A percentile compares a stretch with the other conserved stretches of the same genome.
These are phyloP conservation scores for Trapa incisa DNA, from an alignment of 345 rosid genomes.

Conservation along the genomic window DNA sequence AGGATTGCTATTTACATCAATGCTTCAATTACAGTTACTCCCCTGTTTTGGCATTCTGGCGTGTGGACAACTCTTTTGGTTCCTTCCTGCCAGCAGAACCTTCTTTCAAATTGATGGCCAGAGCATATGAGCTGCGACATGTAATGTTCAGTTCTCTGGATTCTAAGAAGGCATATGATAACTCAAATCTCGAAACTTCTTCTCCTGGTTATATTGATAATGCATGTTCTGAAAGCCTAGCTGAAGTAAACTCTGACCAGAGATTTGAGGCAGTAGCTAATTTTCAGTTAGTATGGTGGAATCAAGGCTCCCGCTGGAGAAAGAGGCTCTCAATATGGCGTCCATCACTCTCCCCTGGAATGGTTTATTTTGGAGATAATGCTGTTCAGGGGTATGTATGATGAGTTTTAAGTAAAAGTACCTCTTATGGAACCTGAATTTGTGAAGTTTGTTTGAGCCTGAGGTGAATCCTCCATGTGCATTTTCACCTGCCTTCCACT, in stretches of 20 bases:
- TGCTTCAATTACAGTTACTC: slow-evolving; percentile 35
- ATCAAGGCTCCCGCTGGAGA: slow-evolving; percentile 53
- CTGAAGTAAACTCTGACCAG: slow-evolving; percentile 38
- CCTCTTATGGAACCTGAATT: background rate
- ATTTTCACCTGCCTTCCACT: background rate
- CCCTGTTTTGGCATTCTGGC: slow-evolving; percentile 77
- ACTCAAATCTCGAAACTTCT: slow-evolving; percentile 21
- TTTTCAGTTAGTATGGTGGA: slow-evolving; percentile 87
- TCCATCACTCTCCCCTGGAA: slow-evolving; percentile 58
- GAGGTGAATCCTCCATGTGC: background rate
- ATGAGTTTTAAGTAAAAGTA: background rate
- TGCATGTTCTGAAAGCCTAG: slow-evolving; percentile 19
- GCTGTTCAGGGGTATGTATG: slow-evolving; percentile 76
- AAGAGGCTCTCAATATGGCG: slow-evolving; percentile 88
- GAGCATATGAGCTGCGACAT: slow-evolving; percentile 69
- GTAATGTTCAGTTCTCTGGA: slow-evolving; percentile 46
- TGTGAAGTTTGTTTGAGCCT: background rate
- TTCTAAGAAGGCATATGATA: slow-evolving; percentile 25
- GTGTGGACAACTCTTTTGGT: slow-evolving; percentile 70
- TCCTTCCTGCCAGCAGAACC: slow-evolving; percentile 83
- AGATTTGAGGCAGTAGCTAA: slow-evolving; percentile 68
- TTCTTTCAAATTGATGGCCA: slow-evolving; percentile 34
- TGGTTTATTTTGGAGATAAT: slow-evolving; percentile 90
- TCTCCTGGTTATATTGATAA: slow-evolving; percentile 20
- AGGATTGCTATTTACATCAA: background rate